phyloP scores from a whole-genome alignment of 73 alveolate species.

The Paramecium sonneborni region DNA sequence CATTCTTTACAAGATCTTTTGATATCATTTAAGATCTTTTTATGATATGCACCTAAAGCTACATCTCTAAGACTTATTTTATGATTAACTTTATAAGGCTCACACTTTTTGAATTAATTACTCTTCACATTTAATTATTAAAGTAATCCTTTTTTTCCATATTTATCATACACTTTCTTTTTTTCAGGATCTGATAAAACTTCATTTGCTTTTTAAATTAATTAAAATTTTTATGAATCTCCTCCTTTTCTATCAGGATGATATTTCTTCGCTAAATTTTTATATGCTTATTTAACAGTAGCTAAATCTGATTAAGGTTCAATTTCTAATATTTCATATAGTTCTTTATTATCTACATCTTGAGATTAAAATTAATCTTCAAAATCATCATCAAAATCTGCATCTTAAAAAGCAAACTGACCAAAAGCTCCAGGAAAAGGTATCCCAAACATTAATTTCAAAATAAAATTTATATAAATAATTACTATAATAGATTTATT shows the following conservation, averaged over 20 bases:
- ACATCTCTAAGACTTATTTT: neutral
- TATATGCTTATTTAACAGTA: slow-evolving; percentile 71
- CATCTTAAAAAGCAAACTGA: too few species aligned
- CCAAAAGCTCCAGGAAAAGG: neutral
- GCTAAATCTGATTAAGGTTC: slow-evolving; percentile 48
- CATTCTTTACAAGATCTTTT: neutral
- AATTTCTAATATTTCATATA: neutral
- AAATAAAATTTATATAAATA: neutral
- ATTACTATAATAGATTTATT: neutral
- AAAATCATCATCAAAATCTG: neutral
- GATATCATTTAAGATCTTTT: neutral
- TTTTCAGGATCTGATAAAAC: slow-evolving; percentile 80
- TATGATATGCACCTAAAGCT: neutral
- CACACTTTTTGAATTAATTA: neutral
- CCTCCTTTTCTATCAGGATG: slow-evolving; percentile 79
- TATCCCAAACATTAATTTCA: neutral
- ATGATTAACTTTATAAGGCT: neutral
- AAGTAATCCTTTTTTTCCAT: slow-evolving; percentile 84
- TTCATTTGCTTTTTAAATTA: slow-evolving; percentile 89
- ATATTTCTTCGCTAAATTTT: slow-evolving; percentile 74
- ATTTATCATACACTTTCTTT: slow-evolving; percentile 80
- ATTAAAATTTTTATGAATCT: slow-evolving; percentile 80
- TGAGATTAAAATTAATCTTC: neutral
- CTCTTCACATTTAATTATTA: neutral
- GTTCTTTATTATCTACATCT: neutral